phyloP scores from a whole-genome alignment of 768 basidiomycete genomes.

The Hericium alpestre region DNA sequence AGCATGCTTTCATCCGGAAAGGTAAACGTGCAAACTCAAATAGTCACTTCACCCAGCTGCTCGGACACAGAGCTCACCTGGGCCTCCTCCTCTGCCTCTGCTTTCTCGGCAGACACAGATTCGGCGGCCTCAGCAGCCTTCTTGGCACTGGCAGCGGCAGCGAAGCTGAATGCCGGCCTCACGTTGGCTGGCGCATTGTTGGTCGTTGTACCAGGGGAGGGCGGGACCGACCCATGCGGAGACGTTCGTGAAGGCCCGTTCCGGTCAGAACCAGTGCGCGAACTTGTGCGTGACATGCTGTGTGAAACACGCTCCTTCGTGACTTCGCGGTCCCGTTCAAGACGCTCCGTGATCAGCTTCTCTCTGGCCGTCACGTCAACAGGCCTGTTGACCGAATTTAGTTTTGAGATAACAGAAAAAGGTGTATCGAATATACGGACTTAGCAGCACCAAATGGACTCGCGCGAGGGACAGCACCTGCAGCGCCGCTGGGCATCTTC shows the following conservation, averaged over 20 bases:
- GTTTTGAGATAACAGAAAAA: neutral
- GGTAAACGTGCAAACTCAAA: conserved; percentile 15
- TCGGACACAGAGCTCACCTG: conserved; percentile 18
- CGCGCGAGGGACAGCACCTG: conserved; percentile 30
- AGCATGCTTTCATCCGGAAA: conserved; percentile 4
- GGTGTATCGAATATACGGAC: conserved; percentile 27
- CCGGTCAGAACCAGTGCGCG: conserved; percentile 22
- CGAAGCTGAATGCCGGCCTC: conserved; percentile 72
- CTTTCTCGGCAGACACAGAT: conserved; percentile 6
- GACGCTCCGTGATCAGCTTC: conserved; percentile 58
- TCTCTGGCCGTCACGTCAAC: conserved; percentile 76
- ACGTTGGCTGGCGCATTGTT: conserved; percentile 34
- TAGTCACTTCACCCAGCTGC: conserved; percentile 27
- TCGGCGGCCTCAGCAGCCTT: conserved; percentile 22
- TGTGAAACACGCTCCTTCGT: conserved; percentile 24
- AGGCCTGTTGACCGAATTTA: conserved; percentile 37
- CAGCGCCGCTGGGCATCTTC: conserved; percentile 43
- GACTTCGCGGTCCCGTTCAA: conserved; percentile 52
- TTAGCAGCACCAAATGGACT: conserved; percentile 86
- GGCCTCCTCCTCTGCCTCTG: conserved; percentile 15
- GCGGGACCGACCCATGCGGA: conserved; percentile 6
- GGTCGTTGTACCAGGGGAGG: conserved; percentile 9
- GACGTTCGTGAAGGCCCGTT: conserved; percentile 18
- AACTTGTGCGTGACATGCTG: conserved; percentile 36
- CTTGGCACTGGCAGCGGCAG: conserved; percentile 53